Percentiles rank a stretch among this genome's conserved stretches.
These are phyloP conservation scores for Diatrype stigma DNA, from an alignment of 2,329 filamentous ascomycete genomes.

Conservation along the genomic window DNA sequence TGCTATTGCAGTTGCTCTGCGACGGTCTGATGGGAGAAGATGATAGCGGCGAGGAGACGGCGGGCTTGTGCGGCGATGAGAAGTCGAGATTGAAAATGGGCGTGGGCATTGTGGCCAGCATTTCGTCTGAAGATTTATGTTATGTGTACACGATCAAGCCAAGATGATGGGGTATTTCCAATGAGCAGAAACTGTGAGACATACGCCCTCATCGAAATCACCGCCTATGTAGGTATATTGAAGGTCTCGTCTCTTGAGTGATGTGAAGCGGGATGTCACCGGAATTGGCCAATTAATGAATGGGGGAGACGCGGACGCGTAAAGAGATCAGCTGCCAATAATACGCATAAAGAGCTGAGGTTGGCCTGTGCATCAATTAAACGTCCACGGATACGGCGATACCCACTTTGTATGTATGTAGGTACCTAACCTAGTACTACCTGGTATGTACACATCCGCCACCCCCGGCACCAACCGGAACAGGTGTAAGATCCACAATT, in stretches of 20 bases:
- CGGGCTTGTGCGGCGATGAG: conserved; percentile 41
- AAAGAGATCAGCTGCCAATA: conserved; percentile 14
- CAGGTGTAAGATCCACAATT: not conserved
- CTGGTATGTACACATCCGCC: not conserved
- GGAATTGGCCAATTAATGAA: not conserved
- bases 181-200: no score
- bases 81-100: conserved; percentile 39
- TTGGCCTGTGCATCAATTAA: not conserved
- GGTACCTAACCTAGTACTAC: not conserved
- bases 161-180: not conserved
- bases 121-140: conserved; percentile 15
- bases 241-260: no score
- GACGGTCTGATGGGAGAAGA: conserved; percentile 55
- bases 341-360: not conserved
- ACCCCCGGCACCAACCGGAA: not conserved
- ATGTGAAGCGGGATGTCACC: not conserved
- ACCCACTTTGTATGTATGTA: no score
- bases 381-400: not conserved
- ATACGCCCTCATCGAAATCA: no score
- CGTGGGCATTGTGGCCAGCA: conserved; percentile 34
- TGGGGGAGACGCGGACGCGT: conserved; percentile 21
- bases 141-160: not conserved
- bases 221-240: no score
- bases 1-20: conserved; percentile 30
- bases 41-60: conserved; percentile 52